phyloP scores from a whole-genome alignment of 805 yeast genomes.

The Ogataea wickerhamii region DNA sequence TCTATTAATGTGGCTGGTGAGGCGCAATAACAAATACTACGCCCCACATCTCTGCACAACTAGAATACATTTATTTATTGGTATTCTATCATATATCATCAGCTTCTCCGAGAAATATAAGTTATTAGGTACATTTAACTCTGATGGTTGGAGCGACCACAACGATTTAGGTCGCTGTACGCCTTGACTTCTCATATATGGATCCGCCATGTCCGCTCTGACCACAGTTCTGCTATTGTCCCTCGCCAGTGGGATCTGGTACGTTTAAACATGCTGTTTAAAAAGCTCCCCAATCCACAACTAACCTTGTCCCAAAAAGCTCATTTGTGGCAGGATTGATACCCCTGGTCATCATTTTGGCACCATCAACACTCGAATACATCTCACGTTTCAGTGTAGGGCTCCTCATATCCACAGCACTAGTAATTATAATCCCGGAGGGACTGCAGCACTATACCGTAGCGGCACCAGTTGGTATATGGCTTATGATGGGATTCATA shows the following conservation, averaged over 20 bases:
- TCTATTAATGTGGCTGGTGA: no score
- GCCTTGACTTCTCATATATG: no score
- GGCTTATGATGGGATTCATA: conserved; percentile 52
- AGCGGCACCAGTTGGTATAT: conserved; percentile 39
- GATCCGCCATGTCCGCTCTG: conserved; percentile 17
- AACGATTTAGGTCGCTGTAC: no score
- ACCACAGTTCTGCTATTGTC: conserved; percentile 17
- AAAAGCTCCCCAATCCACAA: no score
- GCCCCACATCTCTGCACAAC: no score
- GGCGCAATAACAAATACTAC: no score
- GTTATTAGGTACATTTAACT: no score
- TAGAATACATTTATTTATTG: no score
- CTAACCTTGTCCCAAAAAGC: conserved; percentile 8
- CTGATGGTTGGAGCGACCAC: no score
- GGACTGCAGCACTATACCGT: conserved; percentile 43
- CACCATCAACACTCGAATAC: conserved; percentile 30
- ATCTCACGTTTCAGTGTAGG: conserved; percentile 57
- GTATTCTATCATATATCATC: no score
- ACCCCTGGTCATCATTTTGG: conserved; percentile 24
- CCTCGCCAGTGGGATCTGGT: conserved; percentile 23
- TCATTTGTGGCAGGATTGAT: conserved; percentile 29
- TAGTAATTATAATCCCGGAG: conserved; percentile 62
- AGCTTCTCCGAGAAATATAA: no score
- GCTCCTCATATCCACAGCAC: conserved; percentile 55
- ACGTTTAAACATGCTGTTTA: conserved; percentile 3